Conservation (phyloP, 495 filamentous ascomycete genomes). For the Penicillium cataractarum region DNA sequence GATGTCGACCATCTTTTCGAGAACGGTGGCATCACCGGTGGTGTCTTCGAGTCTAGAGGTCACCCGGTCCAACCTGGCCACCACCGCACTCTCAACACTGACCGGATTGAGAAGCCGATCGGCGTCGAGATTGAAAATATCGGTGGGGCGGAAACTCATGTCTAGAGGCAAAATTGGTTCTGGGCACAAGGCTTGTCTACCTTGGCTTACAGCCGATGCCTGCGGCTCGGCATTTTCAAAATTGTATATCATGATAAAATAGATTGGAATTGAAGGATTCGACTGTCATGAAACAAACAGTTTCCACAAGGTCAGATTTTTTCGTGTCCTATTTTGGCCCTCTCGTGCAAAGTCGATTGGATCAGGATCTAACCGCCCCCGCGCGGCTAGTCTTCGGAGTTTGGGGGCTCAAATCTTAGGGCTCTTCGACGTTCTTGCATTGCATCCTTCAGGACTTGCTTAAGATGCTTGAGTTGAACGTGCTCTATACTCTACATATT, state of each 20-base stretch:
- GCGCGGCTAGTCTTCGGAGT: background rate
- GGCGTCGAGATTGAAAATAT: background rate
- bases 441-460: background rate
- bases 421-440: background rate
- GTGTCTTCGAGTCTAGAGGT: conserved; percentile 38
- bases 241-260: background rate
- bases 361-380: background rate
- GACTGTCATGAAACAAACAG: background rate
- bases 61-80: conserved; percentile 21
- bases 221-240: background rate
- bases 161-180: background rate
- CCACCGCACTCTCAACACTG: conserved; percentile 23
- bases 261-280: background rate
- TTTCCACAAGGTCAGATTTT: background rate
- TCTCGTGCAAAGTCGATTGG: background rate
- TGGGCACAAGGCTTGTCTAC: conserved; percentile 1
- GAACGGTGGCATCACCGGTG: conserved; percentile 40
- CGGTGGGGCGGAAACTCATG: background rate
- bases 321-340: background rate
- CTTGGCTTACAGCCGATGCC: background rate
- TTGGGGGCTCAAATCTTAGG: background rate
- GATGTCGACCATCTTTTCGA: conserved; percentile 69
- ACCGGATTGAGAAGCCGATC: conserved; percentile 19
- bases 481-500: background rate
- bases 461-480: background rate